These are phyloP conservation scores for Emericellopsis atlantica DNA, from an alignment of 2,329 filamentous ascomycete genomes.

Conservation along the genomic window DNA sequence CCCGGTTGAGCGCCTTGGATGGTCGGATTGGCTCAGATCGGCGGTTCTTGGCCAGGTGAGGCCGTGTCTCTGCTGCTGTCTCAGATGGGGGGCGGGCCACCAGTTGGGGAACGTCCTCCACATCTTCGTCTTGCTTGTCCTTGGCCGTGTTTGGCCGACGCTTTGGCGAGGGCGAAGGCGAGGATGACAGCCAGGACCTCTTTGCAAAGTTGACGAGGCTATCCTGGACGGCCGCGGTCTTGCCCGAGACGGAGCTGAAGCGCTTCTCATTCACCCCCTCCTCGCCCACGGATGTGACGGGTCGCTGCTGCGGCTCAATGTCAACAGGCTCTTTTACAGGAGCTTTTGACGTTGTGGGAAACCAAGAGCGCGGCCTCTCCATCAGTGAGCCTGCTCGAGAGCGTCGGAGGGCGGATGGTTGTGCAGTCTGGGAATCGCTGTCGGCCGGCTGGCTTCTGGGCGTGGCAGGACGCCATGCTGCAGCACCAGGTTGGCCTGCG, in stretches of 20 bases:
- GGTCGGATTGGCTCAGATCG: background rate
- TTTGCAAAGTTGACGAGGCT: slow-evolving; percentile 32
- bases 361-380: slow-evolving; percentile 39
- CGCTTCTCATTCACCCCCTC: background rate
- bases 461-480: background rate
- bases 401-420: slow-evolving; percentile 9
- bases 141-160: slow-evolving; percentile 13
- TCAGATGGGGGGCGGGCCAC: background rate
- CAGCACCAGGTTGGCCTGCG: background rate
- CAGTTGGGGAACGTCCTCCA: slow-evolving; percentile 2
- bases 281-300: slow-evolving; percentile 15
- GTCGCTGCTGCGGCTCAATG: background rate
- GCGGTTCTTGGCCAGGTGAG: background rate
- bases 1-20: slow-evolving; percentile 25
- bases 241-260: background rate
- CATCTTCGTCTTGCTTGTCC: slow-evolving; percentile 4
- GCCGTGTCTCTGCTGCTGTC: no score
- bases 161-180: slow-evolving; percentile 34
- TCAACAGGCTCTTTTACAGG: slow-evolving; percentile 5
- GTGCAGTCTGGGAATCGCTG: background rate
- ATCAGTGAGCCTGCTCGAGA: slow-evolving; percentile 32
- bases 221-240: background rate
- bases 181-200: slow-evolving; percentile 36
- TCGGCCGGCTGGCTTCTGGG: background rate
- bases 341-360: slow-evolving; percentile 29